Conservation (phyloP, 345 rosid genomes). For the Trapa bicornis region DNA sequence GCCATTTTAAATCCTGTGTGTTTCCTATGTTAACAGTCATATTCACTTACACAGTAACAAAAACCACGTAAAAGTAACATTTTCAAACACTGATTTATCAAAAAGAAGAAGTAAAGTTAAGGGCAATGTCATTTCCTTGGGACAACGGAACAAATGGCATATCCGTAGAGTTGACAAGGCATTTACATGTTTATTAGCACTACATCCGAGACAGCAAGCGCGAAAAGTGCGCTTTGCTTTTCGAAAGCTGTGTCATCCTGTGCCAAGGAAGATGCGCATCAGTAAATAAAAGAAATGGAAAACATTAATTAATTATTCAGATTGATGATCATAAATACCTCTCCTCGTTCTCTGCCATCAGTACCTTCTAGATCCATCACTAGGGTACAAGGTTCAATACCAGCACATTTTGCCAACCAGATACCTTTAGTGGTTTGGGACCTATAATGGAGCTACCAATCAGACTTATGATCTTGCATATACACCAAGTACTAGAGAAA, state of each 20-base stretch:
- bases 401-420: slow-evolving; percentile 84
- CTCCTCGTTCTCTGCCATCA: slow-evolving; percentile 99
- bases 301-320: background rate
- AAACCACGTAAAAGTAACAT: too few species aligned
- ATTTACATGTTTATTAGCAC: slow-evolving; percentile 93
- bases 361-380: slow-evolving; percentile 99
- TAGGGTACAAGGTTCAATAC: slow-evolving; percentile 86
- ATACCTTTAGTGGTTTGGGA: slow-evolving; percentile 98
- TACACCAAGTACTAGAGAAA: background rate
- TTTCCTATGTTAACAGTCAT: too few species aligned
- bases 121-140: too few species aligned
- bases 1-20: too few species aligned
- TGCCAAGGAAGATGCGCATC: slow-evolving; percentile 4
- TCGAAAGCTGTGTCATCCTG: slow-evolving; percentile 96
- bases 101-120: too few species aligned
- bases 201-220: slow-evolving; percentile 92
- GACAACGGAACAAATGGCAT: too few species aligned
- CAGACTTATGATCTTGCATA: slow-evolving; percentile 5
- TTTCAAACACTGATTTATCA: too few species aligned
- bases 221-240: slow-evolving; percentile 97
- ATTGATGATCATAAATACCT: slow-evolving; percentile 33
- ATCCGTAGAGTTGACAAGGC: background rate
- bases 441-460: slow-evolving; percentile 20
- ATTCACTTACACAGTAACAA: too few species aligned
- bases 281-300: background rate